phyloP scores from a whole-genome alignment of 2,329 filamentous ascomycete species.

The Exophiala lecanii-corni region DNA sequence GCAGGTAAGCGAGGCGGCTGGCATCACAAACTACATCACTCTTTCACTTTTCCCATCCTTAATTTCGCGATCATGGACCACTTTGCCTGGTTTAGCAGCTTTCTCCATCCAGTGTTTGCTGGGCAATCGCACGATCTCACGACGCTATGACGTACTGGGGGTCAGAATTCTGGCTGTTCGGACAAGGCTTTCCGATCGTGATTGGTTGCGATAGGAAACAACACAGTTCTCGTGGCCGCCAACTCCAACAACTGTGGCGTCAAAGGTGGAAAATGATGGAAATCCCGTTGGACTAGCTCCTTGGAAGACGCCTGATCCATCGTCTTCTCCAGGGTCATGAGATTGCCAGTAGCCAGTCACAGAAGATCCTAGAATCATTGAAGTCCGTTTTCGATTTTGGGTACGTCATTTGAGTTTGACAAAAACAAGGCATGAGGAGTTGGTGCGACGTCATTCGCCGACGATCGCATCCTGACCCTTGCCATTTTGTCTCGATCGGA shows the following conservation, averaged over 20 bases:
- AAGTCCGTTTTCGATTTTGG: neutral
- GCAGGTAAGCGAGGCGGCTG: neutral
- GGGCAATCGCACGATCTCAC: neutral
- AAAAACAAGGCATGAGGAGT: neutral
- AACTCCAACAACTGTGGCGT: neutral
- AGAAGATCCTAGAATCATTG: neutral
- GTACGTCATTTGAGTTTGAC: neutral
- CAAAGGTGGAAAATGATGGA: neutral
- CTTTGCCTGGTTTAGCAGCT: neutral
- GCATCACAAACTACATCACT: conserved; percentile 4
- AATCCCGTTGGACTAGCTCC: neutral
- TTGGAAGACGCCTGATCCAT: neutral
- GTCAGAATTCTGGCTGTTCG: neutral
- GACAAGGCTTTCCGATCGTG: neutral
- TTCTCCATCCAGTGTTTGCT: neutral
- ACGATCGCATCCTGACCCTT: conserved; percentile 2
- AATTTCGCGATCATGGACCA: neutral
- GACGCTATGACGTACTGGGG: conserved; percentile 1
- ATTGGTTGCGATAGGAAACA: neutral
- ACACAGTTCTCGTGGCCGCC: neutral
- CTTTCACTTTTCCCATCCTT: neutral
- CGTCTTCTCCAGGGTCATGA: neutral
- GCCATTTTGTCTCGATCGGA: neutral
- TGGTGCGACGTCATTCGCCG: conserved; percentile 1
- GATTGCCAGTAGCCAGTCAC: neutral